phyloP scores from a whole-genome alignment of 441 rosid species.

The Populus trichocarpa region DNA sequence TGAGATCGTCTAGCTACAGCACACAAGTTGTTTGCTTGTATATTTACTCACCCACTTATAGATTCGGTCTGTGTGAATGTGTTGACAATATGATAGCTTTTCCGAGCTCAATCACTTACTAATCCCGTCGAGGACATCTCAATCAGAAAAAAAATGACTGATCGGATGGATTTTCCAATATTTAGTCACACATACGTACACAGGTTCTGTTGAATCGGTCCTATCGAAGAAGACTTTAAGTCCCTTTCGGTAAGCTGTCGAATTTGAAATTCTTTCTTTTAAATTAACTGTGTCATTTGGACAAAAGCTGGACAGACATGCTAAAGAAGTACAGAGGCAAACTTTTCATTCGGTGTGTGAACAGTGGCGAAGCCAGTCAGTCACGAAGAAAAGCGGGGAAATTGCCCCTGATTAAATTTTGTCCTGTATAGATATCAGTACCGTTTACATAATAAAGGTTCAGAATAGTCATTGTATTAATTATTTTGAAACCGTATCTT shows the following conservation, averaged over 20 bases:
- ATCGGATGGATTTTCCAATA: background rate
- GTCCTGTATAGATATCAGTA: too few relatives aligned
- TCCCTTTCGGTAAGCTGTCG: background rate
- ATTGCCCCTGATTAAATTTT: background rate
- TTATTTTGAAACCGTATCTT: background rate
- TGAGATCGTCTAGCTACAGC: background rate
- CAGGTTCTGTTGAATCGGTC: background rate
- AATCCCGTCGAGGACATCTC: background rate
- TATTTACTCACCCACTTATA: background rate
- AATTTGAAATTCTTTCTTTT: background rate
- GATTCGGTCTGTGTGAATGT: background rate
- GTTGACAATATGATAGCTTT: background rate
- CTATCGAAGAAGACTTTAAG: too few relatives aligned
- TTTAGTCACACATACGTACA: background rate
- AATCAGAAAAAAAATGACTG: background rate
- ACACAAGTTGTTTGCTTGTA: background rate
- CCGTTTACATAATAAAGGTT: too few relatives aligned
- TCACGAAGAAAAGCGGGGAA: background rate
- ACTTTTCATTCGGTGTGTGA: background rate
- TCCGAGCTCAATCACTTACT: background rate
- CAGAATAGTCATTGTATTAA: background rate
- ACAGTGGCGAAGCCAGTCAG: background rate
- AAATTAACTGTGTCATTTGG: too few relatives aligned
- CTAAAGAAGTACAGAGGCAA: background rate
- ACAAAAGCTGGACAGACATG: background rate